Conservation (phyloP, 768 basidiomycete species). For the Auriculariales sp. region DNA sequence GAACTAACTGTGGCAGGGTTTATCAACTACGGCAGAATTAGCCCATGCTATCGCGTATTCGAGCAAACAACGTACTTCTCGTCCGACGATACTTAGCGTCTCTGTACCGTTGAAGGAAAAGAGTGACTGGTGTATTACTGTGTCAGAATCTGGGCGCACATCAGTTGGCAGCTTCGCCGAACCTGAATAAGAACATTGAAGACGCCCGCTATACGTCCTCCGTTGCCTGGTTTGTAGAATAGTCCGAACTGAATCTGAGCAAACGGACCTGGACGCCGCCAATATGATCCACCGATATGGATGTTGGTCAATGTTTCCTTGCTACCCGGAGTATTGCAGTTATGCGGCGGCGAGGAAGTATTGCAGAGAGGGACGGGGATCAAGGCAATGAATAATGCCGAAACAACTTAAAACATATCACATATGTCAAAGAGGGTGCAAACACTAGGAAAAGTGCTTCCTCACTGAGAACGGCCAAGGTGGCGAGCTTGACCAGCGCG, state of each 20-base stretch:
- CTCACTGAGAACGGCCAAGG: slow-evolving; percentile 15
- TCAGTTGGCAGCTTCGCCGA: not conserved
- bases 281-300: not conserved
- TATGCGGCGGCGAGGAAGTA: not conserved
- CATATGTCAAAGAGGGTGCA: not conserved
- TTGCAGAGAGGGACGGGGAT: not conserved
- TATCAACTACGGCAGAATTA: not conserved
- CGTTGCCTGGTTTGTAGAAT: not conserved
- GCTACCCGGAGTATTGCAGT: not conserved
- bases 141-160: too few species aligned
- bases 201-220: not conserved
- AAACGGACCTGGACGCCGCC: not conserved
- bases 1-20: not conserved
- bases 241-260: too few species aligned
- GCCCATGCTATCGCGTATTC: not conserved
- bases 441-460: not conserved
- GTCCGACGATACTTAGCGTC: not conserved
- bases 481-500: slow-evolving; percentile 15
- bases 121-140: not conserved
- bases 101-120: not conserved
- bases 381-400: not conserved
- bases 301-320: not conserved
- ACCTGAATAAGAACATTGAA: not conserved
- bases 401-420: not conserved
- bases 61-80: not conserved